Percentiles rank a stretch among this genome's conserved stretches.
phyloP scores from a whole-genome alignment of 2,329 filamentous ascomycete species.

The Metarhizium rileyi region DNA sequence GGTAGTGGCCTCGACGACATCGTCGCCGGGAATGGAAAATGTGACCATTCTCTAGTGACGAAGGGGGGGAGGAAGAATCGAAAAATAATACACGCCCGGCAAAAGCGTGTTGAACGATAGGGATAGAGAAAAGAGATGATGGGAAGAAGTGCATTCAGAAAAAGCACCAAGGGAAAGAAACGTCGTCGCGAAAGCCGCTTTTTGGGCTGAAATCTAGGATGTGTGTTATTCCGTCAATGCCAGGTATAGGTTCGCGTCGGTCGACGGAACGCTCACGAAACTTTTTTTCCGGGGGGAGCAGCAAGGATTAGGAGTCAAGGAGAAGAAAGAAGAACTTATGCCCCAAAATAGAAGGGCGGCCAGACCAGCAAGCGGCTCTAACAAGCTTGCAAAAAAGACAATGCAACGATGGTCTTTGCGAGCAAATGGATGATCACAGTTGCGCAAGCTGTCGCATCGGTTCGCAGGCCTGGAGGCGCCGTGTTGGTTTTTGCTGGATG shows the following conservation, averaged over 20 bases:
- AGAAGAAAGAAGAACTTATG: background rate
- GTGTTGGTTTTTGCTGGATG: conserved; percentile 2
- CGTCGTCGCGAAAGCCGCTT: background rate
- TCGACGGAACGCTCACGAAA: conserved; percentile 3
- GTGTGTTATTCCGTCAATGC: background rate
- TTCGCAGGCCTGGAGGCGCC: conserved; percentile 1
- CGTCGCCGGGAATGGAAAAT: conserved; percentile 28
- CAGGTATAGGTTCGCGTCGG: background rate
- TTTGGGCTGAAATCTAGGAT: no score
- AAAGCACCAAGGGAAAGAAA: background rate
- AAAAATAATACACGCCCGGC: background rate
- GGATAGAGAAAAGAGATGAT: background rate
- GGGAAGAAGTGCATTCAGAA: background rate
- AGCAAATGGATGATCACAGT: conserved; percentile 1
- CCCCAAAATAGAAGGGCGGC: background rate
- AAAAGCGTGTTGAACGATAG: background rate
- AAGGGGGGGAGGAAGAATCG: background rate
- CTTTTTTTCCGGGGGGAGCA: conserved; percentile 3
- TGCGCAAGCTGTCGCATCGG: conserved; percentile 6
- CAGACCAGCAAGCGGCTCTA: background rate
- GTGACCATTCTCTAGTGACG: conserved; percentile 23
- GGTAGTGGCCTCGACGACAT: conserved; percentile 17
- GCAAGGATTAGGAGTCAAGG: background rate
- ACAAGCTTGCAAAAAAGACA: background rate
- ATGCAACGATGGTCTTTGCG: background rate